Base-by-base conservation (phyloP, 2,329 filamentous ascomycete genomes). In the Cladosporium sp. region DNA sequence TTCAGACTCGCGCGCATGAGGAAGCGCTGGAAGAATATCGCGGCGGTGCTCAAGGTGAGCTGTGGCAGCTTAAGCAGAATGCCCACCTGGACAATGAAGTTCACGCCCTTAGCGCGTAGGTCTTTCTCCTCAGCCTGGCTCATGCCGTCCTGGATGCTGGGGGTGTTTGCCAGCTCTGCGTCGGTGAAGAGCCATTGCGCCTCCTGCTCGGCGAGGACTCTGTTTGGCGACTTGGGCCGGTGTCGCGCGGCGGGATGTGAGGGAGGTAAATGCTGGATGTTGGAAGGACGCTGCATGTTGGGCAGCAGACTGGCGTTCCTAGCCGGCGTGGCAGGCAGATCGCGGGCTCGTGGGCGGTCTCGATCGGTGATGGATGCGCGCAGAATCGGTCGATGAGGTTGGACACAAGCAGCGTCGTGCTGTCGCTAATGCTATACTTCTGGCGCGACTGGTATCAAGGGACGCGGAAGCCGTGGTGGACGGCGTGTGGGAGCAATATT, bases 11-110 rank as follows among this genome's bases (percentile, higher is more conserved):
- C 86, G 63, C 92, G 87, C 91, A 97, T 97, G 72, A 92, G 92
- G 73, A 96, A 97, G 34, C 94, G 86, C 74, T 99, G 93, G 73
- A 99, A 92, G 78, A 96, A 97, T 43, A 96, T 88, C 17, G 90
- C 89, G 0, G 94, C 94, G 0, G 95, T 95, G 75, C 89, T 92
- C 42, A 99, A 80, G 0, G 94, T 97, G 58, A 94, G 85, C 73
- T 97, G 92, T 12, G 93, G 93, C 51, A 97, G 79, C 72, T 96
- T 93, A 55, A 97, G 83, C 78, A 96, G 86, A 65, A 96, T 90
- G 64, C 93, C 94, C 45, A 93, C 91, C 74, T 97, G 92, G 63
- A 91, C 88, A 68, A 99, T 96, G 76, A 99, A 99, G 73, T 96
- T 96, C 70, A 97, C 88, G 49, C 94, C 93, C 73, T 97, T 97